These are phyloP conservation scores for Boletus edulis DNA, from an alignment of 768 basidiomycete genomes.

Conservation along the genomic window DNA sequence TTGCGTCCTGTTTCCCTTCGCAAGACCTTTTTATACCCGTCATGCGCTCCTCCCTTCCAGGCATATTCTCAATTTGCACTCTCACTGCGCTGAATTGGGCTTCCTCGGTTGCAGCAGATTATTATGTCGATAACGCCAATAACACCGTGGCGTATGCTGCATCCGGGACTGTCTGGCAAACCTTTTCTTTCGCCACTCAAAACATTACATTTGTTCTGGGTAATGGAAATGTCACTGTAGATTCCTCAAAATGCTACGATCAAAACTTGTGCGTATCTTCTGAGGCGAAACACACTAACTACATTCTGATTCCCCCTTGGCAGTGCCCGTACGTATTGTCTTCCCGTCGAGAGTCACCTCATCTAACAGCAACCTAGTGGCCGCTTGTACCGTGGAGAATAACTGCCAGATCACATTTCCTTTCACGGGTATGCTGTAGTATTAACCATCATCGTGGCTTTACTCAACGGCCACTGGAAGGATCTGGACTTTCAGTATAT, in stretches of 20 bases:
- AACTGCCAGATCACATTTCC: constrained; percentile 13
- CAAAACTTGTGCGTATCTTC: constrained; percentile 10
- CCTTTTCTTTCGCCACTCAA: constrained; percentile 2
- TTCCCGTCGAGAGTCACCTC: background rate
- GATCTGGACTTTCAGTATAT: constrained; percentile 16
- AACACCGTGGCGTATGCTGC: constrained; percentile 1
- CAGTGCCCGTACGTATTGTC: constrained; percentile 12
- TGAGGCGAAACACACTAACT: too few species aligned
- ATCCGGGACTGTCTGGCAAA: background rate
- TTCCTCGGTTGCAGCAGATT: constrained; percentile 4
- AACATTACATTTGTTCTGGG: background rate
- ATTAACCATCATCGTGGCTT: background rate
- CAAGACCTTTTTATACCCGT: too few species aligned
- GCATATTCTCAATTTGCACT: background rate
- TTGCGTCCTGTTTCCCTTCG: too few species aligned
- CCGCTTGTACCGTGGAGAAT: background rate
- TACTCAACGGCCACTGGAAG: background rate
- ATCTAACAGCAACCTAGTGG: constrained; percentile 5
- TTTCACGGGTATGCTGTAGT: constrained; percentile 10
- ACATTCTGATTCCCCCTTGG: background rate
- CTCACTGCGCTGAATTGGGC: background rate
- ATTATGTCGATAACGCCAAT: constrained; percentile 15
- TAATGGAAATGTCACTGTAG: background rate
- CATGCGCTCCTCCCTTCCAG: background rate
- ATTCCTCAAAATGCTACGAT: constrained; percentile 15